These are phyloP conservation scores for Petunia hybrid DNA, from an alignment of 305 asterid species.

Conservation along the genomic window DNA sequence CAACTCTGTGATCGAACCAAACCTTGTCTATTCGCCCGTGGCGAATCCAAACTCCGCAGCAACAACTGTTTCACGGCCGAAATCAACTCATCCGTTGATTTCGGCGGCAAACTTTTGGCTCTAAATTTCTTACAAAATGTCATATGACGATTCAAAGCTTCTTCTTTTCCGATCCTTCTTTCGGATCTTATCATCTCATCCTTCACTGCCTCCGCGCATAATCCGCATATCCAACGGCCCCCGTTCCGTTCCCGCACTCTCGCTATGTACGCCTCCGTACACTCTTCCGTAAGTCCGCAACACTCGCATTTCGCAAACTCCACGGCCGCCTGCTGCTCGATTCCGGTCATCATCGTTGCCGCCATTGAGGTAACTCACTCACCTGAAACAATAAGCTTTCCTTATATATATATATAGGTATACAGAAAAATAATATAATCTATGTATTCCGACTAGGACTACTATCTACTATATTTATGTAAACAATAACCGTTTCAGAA, in stretches of 20 bases:
- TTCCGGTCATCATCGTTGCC: slow-evolving; percentile 14
- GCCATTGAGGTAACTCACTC: slow-evolving; percentile 6
- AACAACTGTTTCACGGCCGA: slow-evolving; percentile 71
- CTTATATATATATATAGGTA: background rate
- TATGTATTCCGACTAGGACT: too few relatives aligned
- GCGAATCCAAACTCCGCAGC: slow-evolving; percentile 70
- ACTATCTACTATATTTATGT: too few relatives aligned
- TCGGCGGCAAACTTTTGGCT: slow-evolving; percentile 58
- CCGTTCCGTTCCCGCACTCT: slow-evolving; percentile 62
- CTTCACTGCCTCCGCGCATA: slow-evolving; percentile 82
- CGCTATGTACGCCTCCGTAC: slow-evolving; percentile 66
- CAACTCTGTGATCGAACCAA: slow-evolving; percentile 51
- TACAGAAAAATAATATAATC: slow-evolving; percentile 8
- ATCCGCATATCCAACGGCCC: slow-evolving; percentile 87
- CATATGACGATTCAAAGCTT: slow-evolving; percentile 74
- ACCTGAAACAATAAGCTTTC: background rate
- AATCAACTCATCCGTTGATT: slow-evolving; percentile 62
- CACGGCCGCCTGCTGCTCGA: background rate
- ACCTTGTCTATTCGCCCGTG: slow-evolving; percentile 53
- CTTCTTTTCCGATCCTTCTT: slow-evolving; percentile 56
- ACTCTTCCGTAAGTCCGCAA: slow-evolving; percentile 83
- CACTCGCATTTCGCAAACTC: slow-evolving; percentile 66
- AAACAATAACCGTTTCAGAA: slow-evolving; percentile 21
- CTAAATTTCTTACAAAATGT: slow-evolving; percentile 65
- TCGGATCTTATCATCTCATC: slow-evolving; percentile 59